Evolutionary conservation across 805 yeast genomes (phyloP).

Genomic region (Candida coleopterorum): DNA sequence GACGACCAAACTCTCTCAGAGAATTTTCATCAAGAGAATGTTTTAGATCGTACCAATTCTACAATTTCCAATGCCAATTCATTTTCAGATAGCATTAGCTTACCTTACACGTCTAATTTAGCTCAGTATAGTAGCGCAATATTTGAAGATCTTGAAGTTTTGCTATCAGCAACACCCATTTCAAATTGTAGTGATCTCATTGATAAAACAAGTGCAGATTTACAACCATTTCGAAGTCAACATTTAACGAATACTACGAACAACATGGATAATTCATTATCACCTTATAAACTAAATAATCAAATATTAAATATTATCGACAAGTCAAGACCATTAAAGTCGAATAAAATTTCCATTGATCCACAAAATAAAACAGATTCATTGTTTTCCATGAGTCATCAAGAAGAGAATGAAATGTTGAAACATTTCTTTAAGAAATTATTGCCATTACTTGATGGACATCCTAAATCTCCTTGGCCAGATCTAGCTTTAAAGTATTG

Average conservation of each 20-base stretch:
- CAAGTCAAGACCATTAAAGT: slow-evolving; percentile 1
- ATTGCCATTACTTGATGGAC: slow-evolving; percentile 52
- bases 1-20: neutral
- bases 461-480: slow-evolving; percentile 61
- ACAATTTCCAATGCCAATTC: neutral
- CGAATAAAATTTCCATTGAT: neutral
- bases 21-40: neutral
- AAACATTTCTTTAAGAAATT: slow-evolving; percentile 53
- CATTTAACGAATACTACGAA: neutral
- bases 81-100: neutral
- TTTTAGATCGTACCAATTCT: too few species aligned
- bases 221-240: neutral
- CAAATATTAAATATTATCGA: slow-evolving; percentile 6
- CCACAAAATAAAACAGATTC: neutral
- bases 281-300: slow-evolving; percentile 1
- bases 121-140: slow-evolving; percentile 20
- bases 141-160: slow-evolving; percentile 22
- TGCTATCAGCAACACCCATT: slow-evolving; percentile 11
- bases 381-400: slow-evolving; percentile 24
- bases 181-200: neutral
- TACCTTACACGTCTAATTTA: slow-evolving; percentile 13
- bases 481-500: slow-evolving; percentile 53
- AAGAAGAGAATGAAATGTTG: slow-evolving; percentile 51
- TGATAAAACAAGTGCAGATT: neutral
- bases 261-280: too few species aligned